Evolutionary conservation across 2,329 filamentous ascomycete species (phyloP), one percentile per base, ranked within the genome.

Genomic region (Monosporascus sp.): DNA sequence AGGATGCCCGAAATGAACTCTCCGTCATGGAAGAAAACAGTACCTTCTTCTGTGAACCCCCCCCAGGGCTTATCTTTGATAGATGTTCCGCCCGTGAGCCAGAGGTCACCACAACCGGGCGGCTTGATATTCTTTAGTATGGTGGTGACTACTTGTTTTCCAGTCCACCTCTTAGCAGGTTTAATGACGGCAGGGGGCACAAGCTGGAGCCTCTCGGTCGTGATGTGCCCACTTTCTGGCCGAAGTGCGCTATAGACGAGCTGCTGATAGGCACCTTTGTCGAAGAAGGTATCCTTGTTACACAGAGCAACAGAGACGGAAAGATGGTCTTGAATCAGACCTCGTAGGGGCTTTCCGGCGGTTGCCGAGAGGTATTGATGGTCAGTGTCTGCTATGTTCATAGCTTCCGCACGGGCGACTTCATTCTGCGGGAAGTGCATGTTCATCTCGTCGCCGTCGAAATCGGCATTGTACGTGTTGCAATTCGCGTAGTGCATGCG

Each of bases 401-500:
- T 81, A 2, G 94, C 94, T 74, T 99, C 94, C 2, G 93, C 90
- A 62, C 94, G 83, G 17, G 94, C 94, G 59, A 97, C 80, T 69
- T 97, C 95, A 62, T 96, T 97, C 64, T 99, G 94, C 1, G 94
- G 94, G 66, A 99, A 97, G 73, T 99, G 94, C 92, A 99, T 95
- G 71, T 99, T 99, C 94, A 99, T 99, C 72, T 99, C 94, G 69
- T 99, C 94, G 71, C 94, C 94, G 66, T 99, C 95, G 67, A 99
- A 99, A 79, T 99, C 94, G 34, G 94, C 94, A 64, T 99, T 99
- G 79, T 99, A 99, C 0, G 94, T 97, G 67, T 99, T 99, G 71
- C 94, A 97, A 71, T 99, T 99, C 64, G 94, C 93, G 73, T 99
- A 99, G 76, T 99, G 94, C 93, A 99, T 97, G 61, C 94, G 91